phyloP scores from a whole-genome alignment of 305 asterid species.

The Plantago coronopus region DNA sequence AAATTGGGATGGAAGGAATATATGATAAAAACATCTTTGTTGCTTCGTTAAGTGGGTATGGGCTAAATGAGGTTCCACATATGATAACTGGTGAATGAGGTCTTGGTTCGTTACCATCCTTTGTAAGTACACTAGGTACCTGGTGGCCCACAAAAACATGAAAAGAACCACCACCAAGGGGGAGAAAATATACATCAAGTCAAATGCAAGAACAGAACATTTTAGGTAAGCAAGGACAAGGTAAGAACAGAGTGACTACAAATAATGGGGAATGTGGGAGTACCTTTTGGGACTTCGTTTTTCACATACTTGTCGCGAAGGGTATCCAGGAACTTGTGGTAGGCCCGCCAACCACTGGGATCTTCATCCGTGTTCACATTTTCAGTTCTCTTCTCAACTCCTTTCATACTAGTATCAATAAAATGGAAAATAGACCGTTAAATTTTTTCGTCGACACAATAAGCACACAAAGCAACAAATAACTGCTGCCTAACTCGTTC shows the following conservation, averaged over 20 bases:
- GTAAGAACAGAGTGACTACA: slow-evolving; percentile 3
- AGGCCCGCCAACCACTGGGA: slow-evolving; percentile 93
- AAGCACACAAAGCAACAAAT: too few relatives aligned
- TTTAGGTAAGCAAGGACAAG: slow-evolving; percentile 5
- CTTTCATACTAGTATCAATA: slow-evolving; percentile 49
- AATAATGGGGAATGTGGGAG: slow-evolving; percentile 14
- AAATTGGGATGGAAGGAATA: too few relatives aligned
- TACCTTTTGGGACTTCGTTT: slow-evolving; percentile 77
- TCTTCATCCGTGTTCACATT: slow-evolving; percentile 68
- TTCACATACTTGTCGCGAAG: slow-evolving; percentile 71
- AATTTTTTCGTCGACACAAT: not conserved
- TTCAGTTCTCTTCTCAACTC: slow-evolving; percentile 62
- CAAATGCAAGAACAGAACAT: not conserved
- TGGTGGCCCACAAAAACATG: not conserved
- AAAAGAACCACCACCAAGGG: not conserved
- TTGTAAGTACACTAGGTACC: too few relatives aligned
- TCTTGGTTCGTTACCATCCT: too few relatives aligned
- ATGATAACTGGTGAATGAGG: too few relatives aligned
- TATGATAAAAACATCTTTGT: too few relatives aligned
- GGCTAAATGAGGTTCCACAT: too few relatives aligned
- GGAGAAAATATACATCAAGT: not conserved
- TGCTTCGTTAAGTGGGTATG: too few relatives aligned
- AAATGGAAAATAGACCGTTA: slow-evolving; percentile 14
- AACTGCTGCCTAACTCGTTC: too few relatives aligned
- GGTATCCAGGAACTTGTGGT: slow-evolving; percentile 55